These are phyloP conservation scores for Ceratocystis alfenasii DNA, from an alignment of 2,329 filamentous ascomycete species.

Conservation along the genomic window DNA sequence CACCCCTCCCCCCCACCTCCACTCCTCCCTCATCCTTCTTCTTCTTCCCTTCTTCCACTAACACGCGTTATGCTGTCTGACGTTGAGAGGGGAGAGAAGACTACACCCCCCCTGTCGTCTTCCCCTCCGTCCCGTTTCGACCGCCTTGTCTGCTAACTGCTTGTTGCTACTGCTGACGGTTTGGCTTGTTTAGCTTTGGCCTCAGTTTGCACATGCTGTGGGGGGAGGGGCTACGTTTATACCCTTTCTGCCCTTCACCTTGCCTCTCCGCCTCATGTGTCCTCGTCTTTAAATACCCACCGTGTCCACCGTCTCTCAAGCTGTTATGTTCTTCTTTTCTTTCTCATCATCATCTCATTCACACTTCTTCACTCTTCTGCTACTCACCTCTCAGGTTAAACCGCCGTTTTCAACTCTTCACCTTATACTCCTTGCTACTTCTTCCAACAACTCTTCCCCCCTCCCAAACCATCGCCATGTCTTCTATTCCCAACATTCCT, in stretches of 20 bases:
- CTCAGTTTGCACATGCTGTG: background rate
- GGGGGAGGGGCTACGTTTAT: background rate
- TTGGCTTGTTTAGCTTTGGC: background rate
- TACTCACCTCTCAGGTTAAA: constrained; percentile 1
- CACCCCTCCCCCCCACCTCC: background rate
- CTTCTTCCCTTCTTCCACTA: background rate
- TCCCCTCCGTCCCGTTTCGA: constrained; percentile 7
- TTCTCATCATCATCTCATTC: constrained; percentile 12
- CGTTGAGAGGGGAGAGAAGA: background rate
- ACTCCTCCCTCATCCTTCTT: background rate
- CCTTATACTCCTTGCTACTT: background rate
- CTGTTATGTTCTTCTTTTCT: constrained; percentile 6
- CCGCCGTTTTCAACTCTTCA: background rate
- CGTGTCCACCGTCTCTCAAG: constrained; percentile 12
- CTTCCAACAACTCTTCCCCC: constrained; percentile 15
- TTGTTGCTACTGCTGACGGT: background rate
- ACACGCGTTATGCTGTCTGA: background rate
- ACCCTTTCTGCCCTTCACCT: background rate
- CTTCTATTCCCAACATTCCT: constrained; percentile 44
- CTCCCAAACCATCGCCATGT: constrained; percentile 26
- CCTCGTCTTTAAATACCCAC: constrained; percentile 19
- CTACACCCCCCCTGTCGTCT: background rate
- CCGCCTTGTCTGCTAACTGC: background rate
- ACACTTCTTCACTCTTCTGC: constrained; percentile 14
- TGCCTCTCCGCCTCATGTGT: background rate